Evolutionary conservation across 2,329 filamentous ascomycete genomes (phyloP), one percentile per base, ranked within the genome.

Genomic region (Akanthomyces uredinophilus): DNA sequence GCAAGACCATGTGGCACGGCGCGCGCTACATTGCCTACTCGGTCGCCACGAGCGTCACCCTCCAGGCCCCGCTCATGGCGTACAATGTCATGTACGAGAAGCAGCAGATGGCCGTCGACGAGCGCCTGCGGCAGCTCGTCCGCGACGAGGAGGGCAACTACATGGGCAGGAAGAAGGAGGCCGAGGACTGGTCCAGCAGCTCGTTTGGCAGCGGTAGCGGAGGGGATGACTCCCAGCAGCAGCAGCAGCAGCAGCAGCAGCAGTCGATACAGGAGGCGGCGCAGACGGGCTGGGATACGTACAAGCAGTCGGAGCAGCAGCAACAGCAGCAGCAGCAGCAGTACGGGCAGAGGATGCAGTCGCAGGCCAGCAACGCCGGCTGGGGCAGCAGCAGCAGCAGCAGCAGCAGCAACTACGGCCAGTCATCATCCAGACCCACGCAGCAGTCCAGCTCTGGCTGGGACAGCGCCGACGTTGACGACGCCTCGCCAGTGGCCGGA

Each of bases 401-500:
- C 61, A 62, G 58, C 55, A 54, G 39, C 11, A 27, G 43, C 52
- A 55, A 24, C 52, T 51, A 35, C 29, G 16, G 32, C 16, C 32
- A 43, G 29, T 57, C 57, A 53, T 20, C 37, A 6, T 52, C 46
- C 13, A 2, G 35, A 39, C 20, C 20, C n/a, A 16, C 46, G 32
- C 54, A 64, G 32, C 53, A 35, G 44, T 16, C 51, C 56, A 52
- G 29, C 43, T 16, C 50, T 64, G 65, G 60, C 61, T 74, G 71
- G 73, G 67, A 64, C 50, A 60, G 64, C 44, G 62, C 71, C 27
- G 68, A 70, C 22, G 69, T 74, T 5, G 78, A 80, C 43, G 78
- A 81, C 61, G 78, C 76, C 43, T 81, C 80, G 1, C 79, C 80
- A 27, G 65, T 79, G 13, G 70, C 79, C 8, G 50, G 71, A 18